A percentile compares a stretch with the other conserved stretches of the same genome.
phyloP scores from a whole-genome alignment of 306 rosid species.

The Casuarina cunninghamiana region DNA sequence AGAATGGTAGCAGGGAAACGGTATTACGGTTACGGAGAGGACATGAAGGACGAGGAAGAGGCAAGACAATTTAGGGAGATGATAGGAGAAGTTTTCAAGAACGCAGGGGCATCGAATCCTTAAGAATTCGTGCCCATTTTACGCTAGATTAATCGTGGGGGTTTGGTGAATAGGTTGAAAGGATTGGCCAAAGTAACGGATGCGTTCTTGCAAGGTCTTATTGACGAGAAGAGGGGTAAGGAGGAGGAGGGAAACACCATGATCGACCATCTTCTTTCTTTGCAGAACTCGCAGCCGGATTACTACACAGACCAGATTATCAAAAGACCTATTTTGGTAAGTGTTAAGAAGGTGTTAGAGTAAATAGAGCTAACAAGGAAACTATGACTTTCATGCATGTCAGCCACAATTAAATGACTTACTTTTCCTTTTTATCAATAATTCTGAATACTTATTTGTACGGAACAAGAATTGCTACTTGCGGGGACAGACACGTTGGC shows the following conservation, averaged over 20 bases:
- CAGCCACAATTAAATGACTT: too few species aligned
- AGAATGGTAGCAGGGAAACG: conserved; percentile 71
- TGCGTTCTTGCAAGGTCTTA: conserved; percentile 16
- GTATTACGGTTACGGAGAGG: conserved; percentile 44
- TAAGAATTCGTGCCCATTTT: conserved; percentile 48
- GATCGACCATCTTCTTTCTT: conserved; percentile 17
- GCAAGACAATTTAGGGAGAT: conserved; percentile 41
- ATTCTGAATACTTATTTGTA: background rate
- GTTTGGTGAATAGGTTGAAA: conserved; percentile 15
- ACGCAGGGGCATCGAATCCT: conserved; percentile 23
- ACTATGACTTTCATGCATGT: too few species aligned
- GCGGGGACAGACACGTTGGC: background rate
- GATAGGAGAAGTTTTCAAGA: conserved; percentile 20
- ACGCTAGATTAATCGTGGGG: conserved; percentile 33
- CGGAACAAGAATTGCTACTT: background rate
- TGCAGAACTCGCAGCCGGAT: conserved; percentile 25
- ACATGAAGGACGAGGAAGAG: conserved; percentile 34
- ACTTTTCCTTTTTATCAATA: too few species aligned
- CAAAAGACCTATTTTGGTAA: conserved; percentile 26
- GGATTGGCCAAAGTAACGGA: conserved; percentile 33
- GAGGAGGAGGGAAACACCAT: conserved; percentile 1
- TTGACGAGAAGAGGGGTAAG: conserved; percentile 10
- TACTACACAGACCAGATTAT: conserved; percentile 21
- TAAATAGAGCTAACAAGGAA: too few species aligned
- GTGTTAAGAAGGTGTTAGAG: background rate